A percentile compares a stretch with the other conserved stretches of the same genome.
phyloP scores from a whole-genome alignment of 1,139 yeast species.

The Suhomyces bokatorum region DNA sequence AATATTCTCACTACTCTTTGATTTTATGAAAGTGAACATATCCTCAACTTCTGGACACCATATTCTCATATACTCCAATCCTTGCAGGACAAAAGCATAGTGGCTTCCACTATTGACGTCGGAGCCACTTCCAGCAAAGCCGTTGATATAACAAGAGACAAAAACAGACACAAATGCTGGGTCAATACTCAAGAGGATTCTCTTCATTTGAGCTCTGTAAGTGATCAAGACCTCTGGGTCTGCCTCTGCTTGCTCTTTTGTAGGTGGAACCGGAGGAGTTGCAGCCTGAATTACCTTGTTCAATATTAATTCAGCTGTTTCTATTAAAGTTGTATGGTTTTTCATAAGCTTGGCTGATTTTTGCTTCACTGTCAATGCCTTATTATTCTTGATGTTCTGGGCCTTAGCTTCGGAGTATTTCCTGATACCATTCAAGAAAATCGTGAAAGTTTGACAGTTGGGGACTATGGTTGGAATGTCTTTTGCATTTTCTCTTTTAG shows the following conservation, averaged over 20 bases:
- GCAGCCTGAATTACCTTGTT: slow-evolving; percentile 31
- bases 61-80: slow-evolving; percentile 28
- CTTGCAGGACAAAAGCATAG: slow-evolving; percentile 32
- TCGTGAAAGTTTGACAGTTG: slow-evolving; percentile 42
- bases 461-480: slow-evolving; percentile 26
- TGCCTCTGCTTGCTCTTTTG: slow-evolving; percentile 24
- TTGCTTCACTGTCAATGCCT: slow-evolving; percentile 18
- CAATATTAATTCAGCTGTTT: slow-evolving; percentile 31
- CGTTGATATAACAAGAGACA: slow-evolving; percentile 32
- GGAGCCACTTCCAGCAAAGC: slow-evolving; percentile 30
- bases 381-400: slow-evolving; percentile 18
- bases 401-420: slow-evolving; percentile 24
- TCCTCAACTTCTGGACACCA: slow-evolving; percentile 39
- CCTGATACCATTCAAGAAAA: slow-evolving; percentile 40
- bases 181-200: slow-evolving; percentile 31
- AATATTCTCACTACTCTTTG: background rate
- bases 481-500: slow-evolving; percentile 13
- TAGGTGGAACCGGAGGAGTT: slow-evolving; percentile 38
- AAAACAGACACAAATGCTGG: slow-evolving; percentile 33
- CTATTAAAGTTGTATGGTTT: slow-evolving; percentile 30
- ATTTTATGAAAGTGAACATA: slow-evolving; percentile 19
- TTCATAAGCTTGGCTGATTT: slow-evolving; percentile 29
- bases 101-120: slow-evolving; percentile 29
- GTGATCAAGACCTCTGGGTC: slow-evolving; percentile 23
- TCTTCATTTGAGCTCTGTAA: slow-evolving; percentile 22